Evolutionary conservation across 1,139 yeast species (phyloP), one percentile per base, ranked within the genome.

Genomic region (Pichia sp.): DNA sequence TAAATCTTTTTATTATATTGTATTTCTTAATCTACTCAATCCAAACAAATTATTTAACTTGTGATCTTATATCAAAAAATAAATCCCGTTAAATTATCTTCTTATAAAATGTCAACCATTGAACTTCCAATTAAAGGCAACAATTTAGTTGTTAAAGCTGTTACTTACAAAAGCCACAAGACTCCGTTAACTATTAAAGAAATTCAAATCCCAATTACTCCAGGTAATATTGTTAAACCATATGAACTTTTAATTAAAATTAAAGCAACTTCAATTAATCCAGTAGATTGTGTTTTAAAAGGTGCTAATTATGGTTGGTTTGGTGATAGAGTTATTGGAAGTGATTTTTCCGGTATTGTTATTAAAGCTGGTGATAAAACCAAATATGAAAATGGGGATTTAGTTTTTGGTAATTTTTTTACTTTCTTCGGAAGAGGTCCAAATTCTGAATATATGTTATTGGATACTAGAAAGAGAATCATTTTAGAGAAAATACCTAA

Each of bases 311-410:
- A 54, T 7, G 48, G 48, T 18, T 69, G 65, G 60, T 67, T 65
- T 52, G 68, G 60, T 11, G 60, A 65, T 0, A 66, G 63, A 2
- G 71, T 43, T 29, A 35, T 83, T 32, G 90, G 92, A 4, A 69
- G 78, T 50, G 95, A 86, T 59, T 86, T 77, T 57, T 66, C 84
- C 10, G 95, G 95, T 39, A 69, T 69, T 1, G 71, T 86, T 36
- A 75, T 74, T 2, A 73, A 78, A 35, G 79, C 82, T 43, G 94
- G 95, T 9, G 63, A 66, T 0, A 61, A 65, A 7, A 65, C 75
- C 7, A 51, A 35, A 6, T 55, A 39, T 34, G 64, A 68, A 30
- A 76, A 67, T 7, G 92, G 90, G 35, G 92, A 85, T 56, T 72
- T 74, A 41, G 83, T 85, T 2, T 77, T 76, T 58, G 95, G 95